These are phyloP conservation scores for Ogataea wickerhamii DNA, from an alignment of 805 yeast species.

Conservation along the genomic window DNA sequence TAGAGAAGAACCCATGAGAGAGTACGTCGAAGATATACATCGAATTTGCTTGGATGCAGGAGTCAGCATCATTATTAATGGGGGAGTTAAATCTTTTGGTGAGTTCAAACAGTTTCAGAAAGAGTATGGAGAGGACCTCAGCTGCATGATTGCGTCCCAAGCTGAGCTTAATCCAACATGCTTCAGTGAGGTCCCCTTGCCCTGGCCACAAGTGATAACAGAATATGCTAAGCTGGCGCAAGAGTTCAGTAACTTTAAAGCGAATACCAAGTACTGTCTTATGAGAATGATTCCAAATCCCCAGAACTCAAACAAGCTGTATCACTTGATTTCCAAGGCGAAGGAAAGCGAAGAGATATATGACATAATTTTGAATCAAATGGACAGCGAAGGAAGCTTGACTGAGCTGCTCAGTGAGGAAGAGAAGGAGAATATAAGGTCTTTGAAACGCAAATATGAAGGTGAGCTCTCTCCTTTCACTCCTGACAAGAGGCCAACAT, in stretches of 20 bases:
- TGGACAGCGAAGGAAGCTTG: slow-evolving; percentile 35
- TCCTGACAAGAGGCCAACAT: slow-evolving; percentile 8
- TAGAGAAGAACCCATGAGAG: slow-evolving; percentile 75
- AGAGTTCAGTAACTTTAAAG: slow-evolving; percentile 55
- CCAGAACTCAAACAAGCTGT: slow-evolving; percentile 37
- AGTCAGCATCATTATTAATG: slow-evolving; percentile 79
- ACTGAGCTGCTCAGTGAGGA: slow-evolving; percentile 5
- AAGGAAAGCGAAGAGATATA: slow-evolving; percentile 52
- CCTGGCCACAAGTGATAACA: slow-evolving; percentile 52
- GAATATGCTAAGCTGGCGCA: slow-evolving; percentile 56
- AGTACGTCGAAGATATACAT: slow-evolving; percentile 59
- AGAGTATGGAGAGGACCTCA: slow-evolving; percentile 57
- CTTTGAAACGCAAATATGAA: slow-evolving; percentile 1
- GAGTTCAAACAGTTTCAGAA: slow-evolving; percentile 54
- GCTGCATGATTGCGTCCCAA: slow-evolving; percentile 90
- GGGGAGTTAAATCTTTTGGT: slow-evolving; percentile 54
- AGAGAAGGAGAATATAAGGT: slow-evolving; percentile 6
- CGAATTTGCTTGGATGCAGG: slow-evolving; percentile 55
- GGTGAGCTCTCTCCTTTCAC: too few relatives aligned
- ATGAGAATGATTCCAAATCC: slow-evolving; percentile 64
- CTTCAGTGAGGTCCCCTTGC: slow-evolving; percentile 46
- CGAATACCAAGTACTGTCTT: slow-evolving; percentile 80
- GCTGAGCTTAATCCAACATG: slow-evolving; percentile 88
- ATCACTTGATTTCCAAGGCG: slow-evolving; percentile 52
- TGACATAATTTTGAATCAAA: slow-evolving; percentile 31